Evolutionary conservation across 208 protist genomes (phyloP), one percentile per base, ranked within the genome.

Genomic region (Leptomonas pyrrhocoris): DNA sequence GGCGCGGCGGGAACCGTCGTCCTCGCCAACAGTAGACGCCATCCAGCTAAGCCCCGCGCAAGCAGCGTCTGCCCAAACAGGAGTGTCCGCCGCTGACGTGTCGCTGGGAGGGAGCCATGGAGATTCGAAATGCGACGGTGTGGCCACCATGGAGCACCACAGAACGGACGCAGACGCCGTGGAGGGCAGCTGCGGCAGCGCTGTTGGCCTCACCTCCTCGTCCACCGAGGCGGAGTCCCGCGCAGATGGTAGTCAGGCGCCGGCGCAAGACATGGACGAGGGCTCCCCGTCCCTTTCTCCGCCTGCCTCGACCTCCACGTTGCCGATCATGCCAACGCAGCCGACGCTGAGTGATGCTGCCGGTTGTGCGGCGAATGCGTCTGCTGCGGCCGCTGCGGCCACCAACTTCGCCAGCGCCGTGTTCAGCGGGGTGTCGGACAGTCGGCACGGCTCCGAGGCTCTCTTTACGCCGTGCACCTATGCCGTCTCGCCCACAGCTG

Each of bases 141-240:
- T 43, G 40, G n/a, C n/a, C n/a, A n/a, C n/a, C n/a, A n/a, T 43
- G 48, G n/a, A 30, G 48, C 48, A 53, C 21, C 48, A 21, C 48
- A 28, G 5, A 4, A 13, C 15, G 6, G 8, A 53, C 1, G 8
- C 9, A 13, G 31, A 5, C 31, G 31, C 45, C 18, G 25, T 40
- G 8, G 34, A 62, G 31, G 30, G 25, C 15, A 48, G 61, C 30
- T 16, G 61, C 54, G 40, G 43, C 27, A 62, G 49, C 19, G 49
- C 60, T 5, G 69, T 55, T 0, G 31, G 60, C 15, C 27, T 68
- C 43, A 62, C 60, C 2, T 45, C 69, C 3, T 68, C 53, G 8
- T 74, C 53, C n/a, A 63, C 30, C 13, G 69, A 74, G 48, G 23
- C 53, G n/a, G 59, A 53, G 27, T 43, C 46, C 3, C 46, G 16